Evolutionary conservation across 495 filamentous ascomycete species (phyloP).

Genomic region (Daldinia childiae): DNA sequence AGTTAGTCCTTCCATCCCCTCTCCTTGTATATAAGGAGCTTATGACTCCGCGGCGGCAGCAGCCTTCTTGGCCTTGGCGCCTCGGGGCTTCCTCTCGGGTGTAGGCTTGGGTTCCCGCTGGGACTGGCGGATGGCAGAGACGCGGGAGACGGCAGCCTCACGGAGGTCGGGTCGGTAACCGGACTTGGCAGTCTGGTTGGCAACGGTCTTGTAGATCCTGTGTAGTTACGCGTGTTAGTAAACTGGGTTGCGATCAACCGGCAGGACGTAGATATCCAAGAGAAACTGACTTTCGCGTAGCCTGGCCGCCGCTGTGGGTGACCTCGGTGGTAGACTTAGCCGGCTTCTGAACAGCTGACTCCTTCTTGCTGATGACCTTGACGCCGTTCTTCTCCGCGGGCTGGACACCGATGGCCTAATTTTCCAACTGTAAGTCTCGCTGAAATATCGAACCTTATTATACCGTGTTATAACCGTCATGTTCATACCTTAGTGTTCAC

Average conservation of each 20-base stretch:
- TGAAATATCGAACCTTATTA: slow-evolving; percentile 7
- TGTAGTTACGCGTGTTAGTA: slow-evolving; percentile 39
- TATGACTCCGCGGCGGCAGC: slow-evolving; percentile 64
- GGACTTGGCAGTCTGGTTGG: slow-evolving; percentile 78
- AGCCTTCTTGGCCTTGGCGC: slow-evolving; percentile 82
- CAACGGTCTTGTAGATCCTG: slow-evolving; percentile 90
- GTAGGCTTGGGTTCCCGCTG: slow-evolving; percentile 81
- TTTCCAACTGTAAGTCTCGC: slow-evolving; percentile 38
- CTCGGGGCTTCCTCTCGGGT: slow-evolving; percentile 77
- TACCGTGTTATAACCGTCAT: neutral
- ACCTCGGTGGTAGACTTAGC: slow-evolving; percentile 68
- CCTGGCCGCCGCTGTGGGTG: slow-evolving; percentile 73
- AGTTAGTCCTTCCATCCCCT: slow-evolving; percentile 16
- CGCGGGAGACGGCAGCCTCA: slow-evolving; percentile 85
- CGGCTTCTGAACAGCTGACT: slow-evolving; percentile 73
- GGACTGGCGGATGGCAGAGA: slow-evolving; percentile 81
- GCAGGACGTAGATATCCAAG: neutral
- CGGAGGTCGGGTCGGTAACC: slow-evolving; percentile 89
- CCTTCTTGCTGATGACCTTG: slow-evolving; percentile 84
- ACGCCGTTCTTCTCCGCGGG: slow-evolving; percentile 74
- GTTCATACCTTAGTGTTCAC: slow-evolving; percentile 87
- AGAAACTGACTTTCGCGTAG: slow-evolving; percentile 80
- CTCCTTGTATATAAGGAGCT: slow-evolving; percentile 19
- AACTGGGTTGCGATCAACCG: slow-evolving; percentile 9
- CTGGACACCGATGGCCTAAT: slow-evolving; percentile 81